Evolutionary conservation across 139 green algal species (phyloP).

Genomic region (Medakamo hakoo): DNA sequence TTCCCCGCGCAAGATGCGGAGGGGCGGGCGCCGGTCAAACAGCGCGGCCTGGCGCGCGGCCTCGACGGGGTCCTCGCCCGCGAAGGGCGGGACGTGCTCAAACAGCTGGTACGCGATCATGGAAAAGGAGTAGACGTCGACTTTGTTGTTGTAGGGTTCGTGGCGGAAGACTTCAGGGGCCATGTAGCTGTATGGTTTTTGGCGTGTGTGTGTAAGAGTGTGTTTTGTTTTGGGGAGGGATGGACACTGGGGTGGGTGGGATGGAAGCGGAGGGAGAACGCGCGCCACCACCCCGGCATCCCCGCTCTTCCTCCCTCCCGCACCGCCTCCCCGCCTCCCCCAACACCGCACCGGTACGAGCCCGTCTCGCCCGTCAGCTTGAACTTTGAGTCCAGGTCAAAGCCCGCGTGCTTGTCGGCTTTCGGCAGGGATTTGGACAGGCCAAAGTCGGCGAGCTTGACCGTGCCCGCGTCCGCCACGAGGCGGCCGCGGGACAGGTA

Average conservation of each 20-base stretch:
- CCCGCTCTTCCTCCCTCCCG: too few species aligned
- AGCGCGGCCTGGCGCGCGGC: conserved; percentile 29
- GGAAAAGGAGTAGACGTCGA: conserved; percentile 41
- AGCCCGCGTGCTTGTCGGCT: conserved; percentile 36
- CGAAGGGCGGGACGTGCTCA: conserved; percentile 25
- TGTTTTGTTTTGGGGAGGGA: too few species aligned
- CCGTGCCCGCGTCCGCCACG: conserved; percentile 49
- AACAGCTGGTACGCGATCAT: conserved; percentile 47
- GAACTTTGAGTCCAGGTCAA: conserved; percentile 45
- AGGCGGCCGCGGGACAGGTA: conserved; percentile 42
- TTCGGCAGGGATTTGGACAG: conserved; percentile 65
- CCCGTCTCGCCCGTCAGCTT: conserved; percentile 74
- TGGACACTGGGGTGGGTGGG: conserved; percentile 5
- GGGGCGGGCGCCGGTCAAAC: conserved; percentile 23
- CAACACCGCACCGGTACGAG: too few species aligned
- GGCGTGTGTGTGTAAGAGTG: too few species aligned
- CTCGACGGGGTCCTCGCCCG: conserved; percentile 33
- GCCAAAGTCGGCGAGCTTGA: conserved; percentile 82
- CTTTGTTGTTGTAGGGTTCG: conserved; percentile 48
- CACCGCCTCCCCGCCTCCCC: too few species aligned
- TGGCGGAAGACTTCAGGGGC: conserved; percentile 48
- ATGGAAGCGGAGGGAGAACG: neutral
- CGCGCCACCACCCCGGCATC: too few species aligned
- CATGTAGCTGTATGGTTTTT: conserved; percentile 53
- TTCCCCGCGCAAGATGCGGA: conserved; percentile 12